Evolutionary conservation across 2,329 filamentous ascomycete genomes (phyloP), one percentile per base, ranked within the genome.

Genomic region (Dendrostoma leiphaemia): DNA sequence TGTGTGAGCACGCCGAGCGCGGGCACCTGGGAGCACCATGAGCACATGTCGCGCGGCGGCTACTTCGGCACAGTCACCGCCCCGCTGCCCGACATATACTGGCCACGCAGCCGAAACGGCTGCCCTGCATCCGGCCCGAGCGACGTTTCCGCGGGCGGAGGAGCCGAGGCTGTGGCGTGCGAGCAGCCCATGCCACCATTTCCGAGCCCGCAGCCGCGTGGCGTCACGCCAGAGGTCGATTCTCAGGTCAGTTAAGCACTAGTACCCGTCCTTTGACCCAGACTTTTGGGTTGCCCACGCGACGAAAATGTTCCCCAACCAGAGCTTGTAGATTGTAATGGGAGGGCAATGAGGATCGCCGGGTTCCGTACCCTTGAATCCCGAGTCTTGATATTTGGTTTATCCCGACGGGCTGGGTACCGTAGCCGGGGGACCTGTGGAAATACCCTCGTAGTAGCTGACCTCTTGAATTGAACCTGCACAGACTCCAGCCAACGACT

Each of bases 321-420:
- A n/a, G n/a, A n/a, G n/a, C n/a, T n/a, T n/a, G n/a, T n/a, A n/a
- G 9, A 8, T 17, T 35, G 31, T 40, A 37, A n/a, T 28, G 32
- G 38, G 23, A 34, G 46, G 17, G 45, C 24, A 35, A 49, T n/a
- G 44, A 48, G 28, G 24, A 34, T 41, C 54, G 54, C 50, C 54
- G 54, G 34, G 9, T 50, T 34, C 54, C 54, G 54, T 53, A 31
- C 40, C n/a, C 28, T 17, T 4, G 4, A 9, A 15, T 26, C 47
- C 21, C 4, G 7, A 21, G 19, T 15, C n/a, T n/a, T 26, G 26
- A 37, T 28, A 45, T 24, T 35, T n/a, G 15, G n/a, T 19, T 5
- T 15, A 29, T 37, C 45, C 50, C 54, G 54, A 40, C 26, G n/a
- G 38, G 8, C 6, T 49, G 54, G 54, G 45, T 56, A 56, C 54